Conservation (phyloP, 305 asterid genomes). For the Plantago coronopus region DNA sequence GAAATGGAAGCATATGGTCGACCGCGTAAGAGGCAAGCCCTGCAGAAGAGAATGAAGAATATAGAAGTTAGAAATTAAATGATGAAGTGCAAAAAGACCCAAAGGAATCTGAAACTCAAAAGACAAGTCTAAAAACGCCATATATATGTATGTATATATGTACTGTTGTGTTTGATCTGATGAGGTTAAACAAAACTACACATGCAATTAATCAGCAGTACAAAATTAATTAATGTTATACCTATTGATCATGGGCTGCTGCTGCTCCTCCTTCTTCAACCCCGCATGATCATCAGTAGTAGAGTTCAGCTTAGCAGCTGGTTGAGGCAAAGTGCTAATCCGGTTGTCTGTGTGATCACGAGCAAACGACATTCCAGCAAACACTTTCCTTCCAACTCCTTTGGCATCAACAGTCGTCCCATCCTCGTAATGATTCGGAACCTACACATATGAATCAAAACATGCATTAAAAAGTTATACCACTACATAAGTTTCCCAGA, state of each 20-base stretch:
- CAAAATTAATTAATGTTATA: too few species aligned
- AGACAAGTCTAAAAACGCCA: too few species aligned
- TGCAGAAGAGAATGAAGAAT: background rate
- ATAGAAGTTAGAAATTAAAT: background rate
- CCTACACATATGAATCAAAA: conserved; percentile 32
- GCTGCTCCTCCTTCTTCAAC: too few species aligned
- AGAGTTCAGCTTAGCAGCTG: conserved; percentile 59
- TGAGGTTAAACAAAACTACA: background rate
- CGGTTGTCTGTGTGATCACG: conserved; percentile 74
- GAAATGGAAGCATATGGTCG: too few species aligned
- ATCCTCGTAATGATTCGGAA: conserved; percentile 57
- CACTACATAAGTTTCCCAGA: background rate
- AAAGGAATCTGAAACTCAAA: too few species aligned
- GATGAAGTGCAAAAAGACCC: too few species aligned
- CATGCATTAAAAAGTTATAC: too few species aligned
- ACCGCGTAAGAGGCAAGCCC: too few species aligned
- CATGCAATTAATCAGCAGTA: background rate
- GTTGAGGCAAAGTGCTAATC: conserved; percentile 55
- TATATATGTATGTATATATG: too few species aligned
- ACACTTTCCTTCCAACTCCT: conserved; percentile 53
- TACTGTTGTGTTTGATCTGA: too few species aligned
- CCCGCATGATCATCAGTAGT: too few species aligned
- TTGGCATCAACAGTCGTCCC: conserved; percentile 57
- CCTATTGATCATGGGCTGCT: too few species aligned
- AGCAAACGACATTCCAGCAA: conserved; percentile 49